These are phyloP conservation scores for Patellifolia procumbens DNA, from an alignment of 179 eudicot genomes.

Conservation along the genomic window DNA sequence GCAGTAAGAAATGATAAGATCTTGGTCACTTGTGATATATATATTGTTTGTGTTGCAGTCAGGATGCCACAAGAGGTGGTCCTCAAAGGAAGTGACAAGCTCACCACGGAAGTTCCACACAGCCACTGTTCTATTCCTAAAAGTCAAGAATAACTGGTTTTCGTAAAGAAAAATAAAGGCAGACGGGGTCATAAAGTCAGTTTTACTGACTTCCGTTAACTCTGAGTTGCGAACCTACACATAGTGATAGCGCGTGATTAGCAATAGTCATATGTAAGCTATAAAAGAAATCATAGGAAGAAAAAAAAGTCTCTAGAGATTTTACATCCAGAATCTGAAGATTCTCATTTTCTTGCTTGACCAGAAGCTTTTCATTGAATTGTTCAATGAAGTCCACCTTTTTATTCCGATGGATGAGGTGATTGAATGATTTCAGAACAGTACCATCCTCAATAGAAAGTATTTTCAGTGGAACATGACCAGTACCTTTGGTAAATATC, in stretches of 20 bases:
- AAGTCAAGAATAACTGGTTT: conserved; percentile 87
- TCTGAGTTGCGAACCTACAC: conserved; percentile 76
- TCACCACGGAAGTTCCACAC: conserved; percentile 99
- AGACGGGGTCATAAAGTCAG: conserved; percentile 96
- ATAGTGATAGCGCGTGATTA: conserved; percentile 13
- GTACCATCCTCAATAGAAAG: conserved; percentile 97
- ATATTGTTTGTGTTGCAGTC: conserved; percentile 99
- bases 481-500: conserved; percentile 64
- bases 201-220: conserved; percentile 84
- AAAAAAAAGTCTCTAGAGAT: background rate
- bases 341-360: conserved; percentile 96
- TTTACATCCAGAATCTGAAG: conserved; percentile 92
- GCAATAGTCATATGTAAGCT: background rate
- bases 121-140: conserved; percentile 83
- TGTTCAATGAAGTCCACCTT: conserved; percentile 98
- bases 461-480: conserved; percentile 91
- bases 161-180: conserved; percentile 95
- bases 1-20: conserved; percentile 93
- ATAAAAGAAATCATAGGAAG: background rate
- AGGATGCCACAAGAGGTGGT: conserved; percentile 98
- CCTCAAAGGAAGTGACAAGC: conserved; percentile 97
- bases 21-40: conserved; percentile 93
- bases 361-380: conserved; percentile 96
- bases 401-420: conserved; percentile 86
- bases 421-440: conserved; percentile 89